These are phyloP conservation scores for Taphrina confusa DNA, from an alignment of 1,139 yeast species.

Conservation along the genomic window DNA sequence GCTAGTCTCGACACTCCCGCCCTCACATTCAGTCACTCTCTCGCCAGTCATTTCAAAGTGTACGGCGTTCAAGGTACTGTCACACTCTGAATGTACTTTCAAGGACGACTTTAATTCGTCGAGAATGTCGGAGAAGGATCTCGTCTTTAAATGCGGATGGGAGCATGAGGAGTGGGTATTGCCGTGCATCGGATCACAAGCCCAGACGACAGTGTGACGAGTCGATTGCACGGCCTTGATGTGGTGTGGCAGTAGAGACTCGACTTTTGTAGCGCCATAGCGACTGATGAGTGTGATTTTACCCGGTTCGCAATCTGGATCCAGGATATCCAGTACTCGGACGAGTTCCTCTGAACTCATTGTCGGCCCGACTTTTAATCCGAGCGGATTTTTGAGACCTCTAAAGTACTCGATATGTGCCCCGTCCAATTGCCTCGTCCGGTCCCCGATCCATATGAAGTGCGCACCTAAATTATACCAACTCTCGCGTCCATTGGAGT, in stretches of 20 bases:
- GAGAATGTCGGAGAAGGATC: conserved; percentile 52
- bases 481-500: conserved; percentile 42
- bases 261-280: conserved; percentile 50
- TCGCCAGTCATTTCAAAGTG: conserved; percentile 53
- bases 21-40: conserved; percentile 52
- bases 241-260: conserved; percentile 48
- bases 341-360: conserved; percentile 49
- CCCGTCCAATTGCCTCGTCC: conserved; percentile 52
- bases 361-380: conserved; percentile 52
- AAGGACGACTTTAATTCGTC: conserved; percentile 49
- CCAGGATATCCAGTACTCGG: conserved; percentile 49
- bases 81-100: conserved; percentile 47
- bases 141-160: conserved; percentile 48
- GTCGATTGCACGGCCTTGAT: conserved; percentile 49
- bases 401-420: conserved; percentile 54
- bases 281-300: conserved; percentile 51
- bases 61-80: conserved; percentile 49
- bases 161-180: conserved; percentile 50
- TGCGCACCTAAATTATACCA: conserved; percentile 53
- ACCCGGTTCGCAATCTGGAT: conserved; percentile 49
- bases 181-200: conserved; percentile 44
- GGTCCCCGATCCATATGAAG: conserved; percentile 53
- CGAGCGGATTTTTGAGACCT: conserved; percentile 52
- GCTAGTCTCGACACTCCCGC: conserved; percentile 48
- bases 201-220: conserved; percentile 49